phyloP scores from a whole-genome alignment of 1,139 yeast species.

The Candida sanyaensis region DNA sequence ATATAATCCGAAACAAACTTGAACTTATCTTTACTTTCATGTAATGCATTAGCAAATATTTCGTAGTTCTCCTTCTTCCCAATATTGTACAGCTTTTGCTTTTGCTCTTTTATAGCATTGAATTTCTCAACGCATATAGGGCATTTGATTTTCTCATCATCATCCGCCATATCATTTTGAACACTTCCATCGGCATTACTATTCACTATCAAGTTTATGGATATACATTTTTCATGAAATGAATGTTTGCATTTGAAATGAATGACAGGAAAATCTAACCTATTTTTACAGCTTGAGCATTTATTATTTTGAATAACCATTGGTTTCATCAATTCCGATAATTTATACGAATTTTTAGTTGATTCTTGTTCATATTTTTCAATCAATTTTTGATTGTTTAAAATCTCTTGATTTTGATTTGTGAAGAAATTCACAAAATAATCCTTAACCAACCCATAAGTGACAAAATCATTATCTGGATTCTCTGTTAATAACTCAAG shows the following conservation, averaged over 20 bases:
- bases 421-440: slow-evolving; percentile 66
- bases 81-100: slow-evolving; percentile 57
- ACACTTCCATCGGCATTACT: background rate
- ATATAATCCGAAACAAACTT: slow-evolving; percentile 77
- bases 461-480: slow-evolving; percentile 56
- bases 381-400: slow-evolving; percentile 66
- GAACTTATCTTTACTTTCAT: slow-evolving; percentile 65
- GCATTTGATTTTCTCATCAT: slow-evolving; percentile 42
- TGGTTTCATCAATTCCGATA: slow-evolving; percentile 58
- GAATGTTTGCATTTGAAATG: slow-evolving; percentile 90
- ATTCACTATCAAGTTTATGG: slow-evolving; percentile 37
- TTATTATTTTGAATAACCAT: slow-evolving; percentile 65
- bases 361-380: slow-evolving; percentile 73
- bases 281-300: slow-evolving; percentile 71
- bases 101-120: slow-evolving; percentile 62
- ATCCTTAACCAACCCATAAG: slow-evolving; percentile 73
- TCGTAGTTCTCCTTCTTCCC: slow-evolving; percentile 59
- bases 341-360: slow-evolving; percentile 49
- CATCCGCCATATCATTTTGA: slow-evolving; percentile 14
- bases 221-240: slow-evolving; percentile 80
- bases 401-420: slow-evolving; percentile 63
- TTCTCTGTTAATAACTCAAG: slow-evolving; percentile 54
- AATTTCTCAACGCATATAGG: slow-evolving; percentile 73
- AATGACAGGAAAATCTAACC: slow-evolving; percentile 75
- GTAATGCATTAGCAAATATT: slow-evolving; percentile 59